These are phyloP conservation scores for Xanthoconium separans DNA, from an alignment of 1,284 basidiomycete genomes.

Conservation along the genomic window DNA sequence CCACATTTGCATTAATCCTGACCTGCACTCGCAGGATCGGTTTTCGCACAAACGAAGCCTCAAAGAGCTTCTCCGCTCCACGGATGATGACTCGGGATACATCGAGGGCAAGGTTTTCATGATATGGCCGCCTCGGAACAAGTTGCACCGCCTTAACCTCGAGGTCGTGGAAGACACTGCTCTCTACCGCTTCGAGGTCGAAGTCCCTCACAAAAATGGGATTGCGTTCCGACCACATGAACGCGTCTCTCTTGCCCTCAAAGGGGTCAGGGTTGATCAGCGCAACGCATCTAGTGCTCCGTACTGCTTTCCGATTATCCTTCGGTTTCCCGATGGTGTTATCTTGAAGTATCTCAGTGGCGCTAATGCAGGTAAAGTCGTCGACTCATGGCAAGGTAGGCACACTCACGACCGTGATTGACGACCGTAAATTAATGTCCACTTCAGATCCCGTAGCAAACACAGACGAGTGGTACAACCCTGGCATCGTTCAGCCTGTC, in stretches of 20 bases:
- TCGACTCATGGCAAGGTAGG: constrained; percentile 44
- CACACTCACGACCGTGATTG: constrained; percentile 1
- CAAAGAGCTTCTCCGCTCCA: constrained; percentile 20
- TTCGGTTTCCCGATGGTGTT: constrained; percentile 41
- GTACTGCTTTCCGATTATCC: constrained; percentile 35
- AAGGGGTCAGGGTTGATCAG: constrained; percentile 34
- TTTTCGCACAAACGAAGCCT: constrained; percentile 28
- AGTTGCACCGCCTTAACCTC: constrained; percentile 26
- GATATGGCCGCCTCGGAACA: constrained; percentile 38
- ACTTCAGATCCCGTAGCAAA: constrained; percentile 8
- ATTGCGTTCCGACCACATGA: constrained; percentile 38
- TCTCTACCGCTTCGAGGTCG: constrained; percentile 38
- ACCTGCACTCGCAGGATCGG: constrained; percentile 1
- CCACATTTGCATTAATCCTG: background rate
- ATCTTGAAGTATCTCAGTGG: constrained; percentile 36
- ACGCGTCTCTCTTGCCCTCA: constrained; percentile 43
- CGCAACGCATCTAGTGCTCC: constrained; percentile 28
- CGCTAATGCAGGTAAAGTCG: constrained; percentile 21
- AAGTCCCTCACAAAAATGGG: constrained; percentile 32
- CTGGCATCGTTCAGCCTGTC: constrained; percentile 14
- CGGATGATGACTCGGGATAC: constrained; percentile 32
- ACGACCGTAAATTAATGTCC: background rate
- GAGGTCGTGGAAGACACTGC: constrained; percentile 21
- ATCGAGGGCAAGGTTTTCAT: constrained; percentile 43
- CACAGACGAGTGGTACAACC: constrained; percentile 31